Evolutionary conservation across 176 grass and related monocot genomes (phyloP).

Genomic region (Calamus simplicifolius): DNA sequence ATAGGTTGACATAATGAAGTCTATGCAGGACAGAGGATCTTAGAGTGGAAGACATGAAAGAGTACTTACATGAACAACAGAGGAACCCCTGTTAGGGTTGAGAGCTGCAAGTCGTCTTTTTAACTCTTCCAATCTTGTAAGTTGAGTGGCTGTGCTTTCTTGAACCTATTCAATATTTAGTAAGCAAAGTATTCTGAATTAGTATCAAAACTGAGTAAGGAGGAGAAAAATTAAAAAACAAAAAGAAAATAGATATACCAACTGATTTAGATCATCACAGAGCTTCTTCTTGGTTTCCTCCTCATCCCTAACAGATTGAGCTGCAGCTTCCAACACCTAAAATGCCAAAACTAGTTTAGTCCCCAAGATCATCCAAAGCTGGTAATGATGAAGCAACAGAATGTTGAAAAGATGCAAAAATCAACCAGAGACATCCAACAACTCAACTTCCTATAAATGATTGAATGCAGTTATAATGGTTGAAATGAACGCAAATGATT

Average conservation of each 20-base stretch:
- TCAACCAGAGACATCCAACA: too few species aligned
- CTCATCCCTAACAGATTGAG: conserved; percentile 68
- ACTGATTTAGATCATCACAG: conserved; percentile 70
- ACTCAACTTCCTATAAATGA: too few species aligned
- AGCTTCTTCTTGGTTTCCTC: conserved; percentile 77
- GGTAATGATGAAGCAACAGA: not conserved
- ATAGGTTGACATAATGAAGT: too few species aligned
- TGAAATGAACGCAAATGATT: too few species aligned
- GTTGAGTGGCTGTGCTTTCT: conserved; percentile 72
- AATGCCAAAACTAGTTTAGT: conserved; percentile 19
- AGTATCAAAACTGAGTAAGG: too few species aligned
- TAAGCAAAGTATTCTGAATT: conserved; percentile 4
- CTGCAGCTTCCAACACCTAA: conserved; percentile 82
- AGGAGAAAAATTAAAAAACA: conserved; percentile 4
- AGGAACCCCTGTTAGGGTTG: conserved; percentile 51
- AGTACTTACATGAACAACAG: conserved; percentile 48
- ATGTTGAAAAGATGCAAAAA: not conserved
- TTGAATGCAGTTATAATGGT: too few species aligned
- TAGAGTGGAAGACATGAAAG: not conserved
- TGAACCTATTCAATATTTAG: conserved; percentile 55
- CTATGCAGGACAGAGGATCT: conserved; percentile 1
- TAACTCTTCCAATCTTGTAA: conserved; percentile 74
- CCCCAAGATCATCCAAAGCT: not conserved
- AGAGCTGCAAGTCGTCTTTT: conserved; percentile 75
- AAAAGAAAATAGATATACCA: conserved; percentile 42